These are phyloP conservation scores for Trichosporon sp. DNA, from an alignment of 1,284 basidiomycete genomes.

Conservation along the genomic window DNA sequence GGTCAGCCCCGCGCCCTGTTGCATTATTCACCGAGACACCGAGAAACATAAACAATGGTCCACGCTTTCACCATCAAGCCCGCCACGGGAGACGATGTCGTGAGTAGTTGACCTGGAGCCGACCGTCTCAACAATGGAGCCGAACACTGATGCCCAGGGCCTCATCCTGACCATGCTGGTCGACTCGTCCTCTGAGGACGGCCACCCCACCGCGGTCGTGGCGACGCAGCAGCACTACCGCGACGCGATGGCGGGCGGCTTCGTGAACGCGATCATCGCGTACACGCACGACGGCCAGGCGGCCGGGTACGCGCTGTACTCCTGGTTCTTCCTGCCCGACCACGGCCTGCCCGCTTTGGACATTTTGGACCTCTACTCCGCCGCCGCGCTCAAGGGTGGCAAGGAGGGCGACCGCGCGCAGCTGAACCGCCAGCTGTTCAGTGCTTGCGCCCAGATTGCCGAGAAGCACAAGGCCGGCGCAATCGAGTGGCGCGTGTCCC, in stretches of 20 bases:
- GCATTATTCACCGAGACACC: conserved; percentile 9
- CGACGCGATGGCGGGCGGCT: conserved; percentile 17
- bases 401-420: conserved; percentile 2
- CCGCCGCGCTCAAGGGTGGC: conserved; percentile 2
- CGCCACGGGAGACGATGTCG: conserved; percentile 3
- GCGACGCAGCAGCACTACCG: conserved; percentile 20
- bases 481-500: conserved; percentile 14
- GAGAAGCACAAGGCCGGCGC: conserved; percentile 8
- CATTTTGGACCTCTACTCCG: conserved; percentile 19
- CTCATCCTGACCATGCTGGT: conserved; percentile 16
- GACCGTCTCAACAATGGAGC: background rate
- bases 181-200: conserved; percentile 14
- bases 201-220: conserved; percentile 2
- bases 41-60: conserved; percentile 4
- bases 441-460: conserved; percentile 14
- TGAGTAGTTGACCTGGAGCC: background rate
- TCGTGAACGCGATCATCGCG: conserved; percentile 9
- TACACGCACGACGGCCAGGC: background rate
- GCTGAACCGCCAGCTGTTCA: conserved; percentile 19
- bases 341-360: conserved; percentile 1
- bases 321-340: conserved; percentile 18
- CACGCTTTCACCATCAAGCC: conserved; percentile 8
- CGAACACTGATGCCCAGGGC: background rate
- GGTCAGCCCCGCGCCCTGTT: background rate
- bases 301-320: conserved; percentile 16